Base-by-base conservation (phyloP, 768 basidiomycete species). In the Suillus hirtellus region DNA sequence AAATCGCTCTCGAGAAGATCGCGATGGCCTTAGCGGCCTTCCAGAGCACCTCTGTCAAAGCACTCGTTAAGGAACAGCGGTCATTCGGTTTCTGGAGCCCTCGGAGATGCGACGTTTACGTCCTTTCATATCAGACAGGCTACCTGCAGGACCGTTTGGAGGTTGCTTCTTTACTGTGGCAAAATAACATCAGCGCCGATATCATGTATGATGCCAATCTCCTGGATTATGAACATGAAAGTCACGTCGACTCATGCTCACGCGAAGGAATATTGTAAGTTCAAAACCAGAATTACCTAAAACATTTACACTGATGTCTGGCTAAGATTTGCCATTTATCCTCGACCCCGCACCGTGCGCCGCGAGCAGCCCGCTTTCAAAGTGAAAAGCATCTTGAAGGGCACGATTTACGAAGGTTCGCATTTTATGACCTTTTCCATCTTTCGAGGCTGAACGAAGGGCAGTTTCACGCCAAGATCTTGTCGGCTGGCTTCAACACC, bases 51-150 rank as follows among this genome's bases (percentile, higher is more conserved):
- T 87, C 88, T 1, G 82, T 92, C 43, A 87, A 86, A 71, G 82
- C 82, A 3, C 79, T 92, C 6, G 78, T 92, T 60, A 93, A 89
- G 72, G 90, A 93, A 69, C 85, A 88, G 64, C 85, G 86, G 12
- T 93, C 93, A 0, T 95, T 93, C 65, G 93, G 93, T 0, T 91
- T 86, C 70, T 95, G 91, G 92, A 91, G 90, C 73, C 93, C 93
- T n/a, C 83, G 92, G 17, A 81, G 92, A 44, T 94, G 93, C 67
- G 93, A 95, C 66, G 93, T 95, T 12, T 95, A 94, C 66, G 81
- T 95, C 14, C 85, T 93, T 34, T 91, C 91, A 0, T 91, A 88
- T 64, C 87, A 90, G 65, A 79, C 86, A 9, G 92, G 93, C 11
- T 82, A 87, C 69, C 77, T 95, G 42, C 85, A 87, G 65, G 93